Conservation (phyloP, 2,329 filamentous ascomycete species). For the Septoria linicola region DNA sequence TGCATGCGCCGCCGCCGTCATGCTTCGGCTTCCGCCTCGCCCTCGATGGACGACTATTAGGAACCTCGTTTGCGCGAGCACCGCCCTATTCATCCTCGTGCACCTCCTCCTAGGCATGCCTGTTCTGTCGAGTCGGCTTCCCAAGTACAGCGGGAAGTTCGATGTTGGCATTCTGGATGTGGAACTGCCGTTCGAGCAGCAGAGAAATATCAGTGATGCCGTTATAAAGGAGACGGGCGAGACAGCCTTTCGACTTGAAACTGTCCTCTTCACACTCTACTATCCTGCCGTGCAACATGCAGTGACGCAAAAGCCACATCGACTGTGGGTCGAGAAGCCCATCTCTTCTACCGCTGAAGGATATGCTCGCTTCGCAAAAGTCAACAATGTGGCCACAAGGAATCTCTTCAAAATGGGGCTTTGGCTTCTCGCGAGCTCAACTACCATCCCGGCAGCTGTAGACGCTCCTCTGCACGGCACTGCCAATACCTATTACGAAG, state of each 20-base stretch:
- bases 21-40: conserved; percentile 16
- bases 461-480: conserved; percentile 44
- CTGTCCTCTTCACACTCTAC: conserved; percentile 48
- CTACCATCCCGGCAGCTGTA: conserved; percentile 45
- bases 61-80: conserved; percentile 22
- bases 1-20: background rate
- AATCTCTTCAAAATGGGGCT: conserved; percentile 43
- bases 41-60: conserved; percentile 25
- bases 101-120: conserved; percentile 43
- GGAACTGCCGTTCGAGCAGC: conserved; percentile 40
- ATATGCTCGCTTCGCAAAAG: conserved; percentile 45
- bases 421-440: conserved; percentile 45
- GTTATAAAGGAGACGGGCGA: conserved; percentile 41
- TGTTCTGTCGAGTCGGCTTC: conserved; percentile 44
- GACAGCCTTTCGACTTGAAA: conserved; percentile 46
- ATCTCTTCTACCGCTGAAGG: conserved; percentile 46
- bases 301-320: conserved; percentile 31
- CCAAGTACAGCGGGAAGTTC: conserved; percentile 44
- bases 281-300: conserved; percentile 42
- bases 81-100: conserved; percentile 36
- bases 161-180: conserved; percentile 48
- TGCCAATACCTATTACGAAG: conserved; percentile 30
- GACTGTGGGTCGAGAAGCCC: conserved; percentile 47
- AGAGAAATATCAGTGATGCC: conserved; percentile 39
- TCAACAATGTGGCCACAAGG: conserved; percentile 40